These are phyloP conservation scores for Podila minutissima DNA, from an alignment of 192 early-diverging fungal genomes.

Conservation along the genomic window DNA sequence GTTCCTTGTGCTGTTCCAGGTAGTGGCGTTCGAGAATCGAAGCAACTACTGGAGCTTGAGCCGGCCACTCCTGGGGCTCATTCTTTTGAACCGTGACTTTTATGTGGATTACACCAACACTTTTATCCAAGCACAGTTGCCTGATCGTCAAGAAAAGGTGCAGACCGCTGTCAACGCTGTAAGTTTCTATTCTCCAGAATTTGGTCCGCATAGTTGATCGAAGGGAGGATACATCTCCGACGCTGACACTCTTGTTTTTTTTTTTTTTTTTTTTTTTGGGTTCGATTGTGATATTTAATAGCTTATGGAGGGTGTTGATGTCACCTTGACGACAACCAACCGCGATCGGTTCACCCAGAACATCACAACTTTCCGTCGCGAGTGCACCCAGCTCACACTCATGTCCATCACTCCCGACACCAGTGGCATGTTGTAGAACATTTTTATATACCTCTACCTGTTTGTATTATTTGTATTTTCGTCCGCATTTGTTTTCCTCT, in stretches of 20 bases:
- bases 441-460: constrained; percentile 30
- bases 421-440: constrained; percentile 51
- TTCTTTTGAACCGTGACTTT: constrained; percentile 78
- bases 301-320: constrained; percentile 70
- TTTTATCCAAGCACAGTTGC: constrained; percentile 63
- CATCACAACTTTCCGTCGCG: constrained; percentile 60
- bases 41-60: constrained; percentile 87
- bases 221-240: background rate
- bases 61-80: constrained; percentile 81
- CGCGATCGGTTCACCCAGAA: constrained; percentile 78
- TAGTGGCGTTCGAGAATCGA: constrained; percentile 83
- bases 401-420: constrained; percentile 24
- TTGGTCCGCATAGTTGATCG: background rate
- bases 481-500: background rate
- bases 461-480: background rate
- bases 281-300: background rate
- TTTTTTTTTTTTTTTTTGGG: too few relatives aligned
- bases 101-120: constrained; percentile 63
- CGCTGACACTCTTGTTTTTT: background rate
- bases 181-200: constrained; percentile 5
- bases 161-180: constrained; percentile 44
- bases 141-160: constrained; percentile 58
- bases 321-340: constrained; percentile 59
- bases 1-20: constrained; percentile 74
- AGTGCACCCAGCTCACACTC: constrained; percentile 52